These are phyloP conservation scores for Podaxis sp. DNA, from an alignment of 768 basidiomycete genomes.

Conservation along the genomic window DNA sequence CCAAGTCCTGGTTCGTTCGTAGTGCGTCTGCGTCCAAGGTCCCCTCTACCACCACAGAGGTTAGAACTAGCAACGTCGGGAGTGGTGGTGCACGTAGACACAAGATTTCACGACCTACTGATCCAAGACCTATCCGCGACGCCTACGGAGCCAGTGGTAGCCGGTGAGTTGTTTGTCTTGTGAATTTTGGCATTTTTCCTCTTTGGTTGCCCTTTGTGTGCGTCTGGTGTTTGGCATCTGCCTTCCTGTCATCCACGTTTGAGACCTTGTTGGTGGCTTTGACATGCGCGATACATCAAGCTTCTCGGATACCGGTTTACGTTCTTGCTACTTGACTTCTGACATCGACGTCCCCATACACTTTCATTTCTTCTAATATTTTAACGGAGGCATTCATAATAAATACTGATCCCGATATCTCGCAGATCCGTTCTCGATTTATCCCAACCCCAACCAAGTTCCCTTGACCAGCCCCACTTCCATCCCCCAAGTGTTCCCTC, in stretches of 20 bases:
- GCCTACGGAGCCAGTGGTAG: constrained; percentile 46
- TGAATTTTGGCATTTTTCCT: not conserved
- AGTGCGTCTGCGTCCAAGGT: constrained; percentile 55
- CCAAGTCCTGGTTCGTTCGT: constrained; percentile 72
- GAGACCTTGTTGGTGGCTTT: not conserved
- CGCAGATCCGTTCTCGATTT: constrained; percentile 68
- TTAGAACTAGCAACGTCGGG: constrained; percentile 42
- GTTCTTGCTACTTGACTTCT: not conserved
- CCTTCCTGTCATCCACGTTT: not conserved
- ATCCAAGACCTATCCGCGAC: constrained; percentile 76
- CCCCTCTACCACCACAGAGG: constrained; percentile 39
- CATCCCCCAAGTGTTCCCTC: constrained; percentile 38
- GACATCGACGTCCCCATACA: not conserved
- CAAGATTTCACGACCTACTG: constrained; percentile 84
- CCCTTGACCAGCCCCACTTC: constrained; percentile 38
- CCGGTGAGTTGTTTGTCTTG: constrained; percentile 43
- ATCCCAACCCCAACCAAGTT: constrained; percentile 43
- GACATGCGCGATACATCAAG: not conserved
- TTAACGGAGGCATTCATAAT: not conserved
- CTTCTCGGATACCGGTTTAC: constrained; percentile 1
- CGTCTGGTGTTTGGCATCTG: not conserved
- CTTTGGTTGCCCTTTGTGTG: not conserved
- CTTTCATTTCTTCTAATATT: constrained; percentile 3
- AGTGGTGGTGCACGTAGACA: constrained; percentile 51
- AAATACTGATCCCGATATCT: not conserved